phyloP scores from a whole-genome alignment of 352 stramenopile genomes.

The Aphanomyces stellatus region DNA sequence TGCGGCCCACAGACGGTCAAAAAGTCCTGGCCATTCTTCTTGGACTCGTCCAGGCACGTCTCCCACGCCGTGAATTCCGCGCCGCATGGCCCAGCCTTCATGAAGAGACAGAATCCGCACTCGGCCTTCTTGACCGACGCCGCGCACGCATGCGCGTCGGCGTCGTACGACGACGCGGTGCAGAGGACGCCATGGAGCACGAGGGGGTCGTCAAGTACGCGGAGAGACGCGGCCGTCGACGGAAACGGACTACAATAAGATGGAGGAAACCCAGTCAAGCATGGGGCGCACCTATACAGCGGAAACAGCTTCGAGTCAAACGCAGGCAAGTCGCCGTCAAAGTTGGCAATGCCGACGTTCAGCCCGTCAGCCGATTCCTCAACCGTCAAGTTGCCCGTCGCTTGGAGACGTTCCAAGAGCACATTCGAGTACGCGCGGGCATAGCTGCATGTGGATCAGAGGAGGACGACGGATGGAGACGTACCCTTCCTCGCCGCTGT shows the following conservation, averaged over 20 bases:
- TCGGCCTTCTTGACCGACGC: slow-evolving; percentile 52
- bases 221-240: slow-evolving; percentile 33
- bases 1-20: slow-evolving; percentile 67
- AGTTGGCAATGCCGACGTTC: background rate
- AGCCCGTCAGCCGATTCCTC: slow-evolving; percentile 24
- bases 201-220: slow-evolving; percentile 25
- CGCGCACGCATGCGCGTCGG: slow-evolving; percentile 33
- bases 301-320: slow-evolving; percentile 67
- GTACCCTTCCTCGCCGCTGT: slow-evolving; percentile 32
- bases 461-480: background rate
- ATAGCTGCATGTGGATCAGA: background rate
- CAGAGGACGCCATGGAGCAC: slow-evolving; percentile 55
- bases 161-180: slow-evolving; percentile 55
- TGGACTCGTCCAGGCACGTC: slow-evolving; percentile 66
- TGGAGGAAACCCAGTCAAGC: background rate
- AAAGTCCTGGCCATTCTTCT: slow-evolving; percentile 58
- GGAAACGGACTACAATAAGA: slow-evolving; percentile 43
- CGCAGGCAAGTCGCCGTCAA: slow-evolving; percentile 41
- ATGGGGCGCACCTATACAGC: slow-evolving; percentile 36
- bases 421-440: slow-evolving; percentile 60
- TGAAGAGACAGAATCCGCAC: slow-evolving; percentile 87
- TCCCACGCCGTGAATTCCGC: slow-evolving; percentile 76
- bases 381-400: slow-evolving; percentile 46
- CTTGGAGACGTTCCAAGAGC: slow-evolving; percentile 63
- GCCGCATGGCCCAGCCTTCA: slow-evolving; percentile 81